Percentiles rank a stretch among this genome's conserved stretches.
phyloP scores from a whole-genome alignment of 1,284 basidiomycete genomes.

The Leccinum ambiguum region DNA sequence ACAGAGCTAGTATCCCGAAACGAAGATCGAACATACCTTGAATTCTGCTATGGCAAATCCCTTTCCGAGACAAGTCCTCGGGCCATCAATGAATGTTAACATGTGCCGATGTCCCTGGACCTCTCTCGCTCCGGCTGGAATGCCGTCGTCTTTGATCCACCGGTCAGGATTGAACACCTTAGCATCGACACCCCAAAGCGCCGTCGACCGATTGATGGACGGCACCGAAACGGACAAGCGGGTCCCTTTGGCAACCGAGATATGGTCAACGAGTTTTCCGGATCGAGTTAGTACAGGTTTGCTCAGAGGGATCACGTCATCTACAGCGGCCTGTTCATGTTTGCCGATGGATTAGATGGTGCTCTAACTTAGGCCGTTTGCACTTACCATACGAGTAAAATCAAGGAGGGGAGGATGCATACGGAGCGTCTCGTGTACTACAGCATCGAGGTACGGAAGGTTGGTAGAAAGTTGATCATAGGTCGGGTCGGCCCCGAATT shows the following conservation, averaged over 20 bases:
- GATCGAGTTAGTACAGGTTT: conserved; percentile 38
- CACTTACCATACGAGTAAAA: conserved; percentile 41
- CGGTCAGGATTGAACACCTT: conserved; percentile 41
- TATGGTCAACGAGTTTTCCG: conserved; percentile 39
- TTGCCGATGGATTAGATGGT: background rate
- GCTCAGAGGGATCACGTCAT: conserved; percentile 54
- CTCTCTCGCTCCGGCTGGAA: conserved; percentile 21
- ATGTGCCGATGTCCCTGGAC: conserved; percentile 31
- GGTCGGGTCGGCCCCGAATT: conserved; percentile 23
- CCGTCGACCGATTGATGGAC: conserved; percentile 46
- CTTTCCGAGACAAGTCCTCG: conserved; percentile 33
- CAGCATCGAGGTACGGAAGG: conserved; percentile 32
- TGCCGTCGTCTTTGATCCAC: conserved; percentile 34
- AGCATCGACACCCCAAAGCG: conserved; percentile 46
- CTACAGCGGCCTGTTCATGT: conserved; percentile 40
- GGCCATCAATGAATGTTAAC: conserved; percentile 33
- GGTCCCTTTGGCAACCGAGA: conserved; percentile 48
- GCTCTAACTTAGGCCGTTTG: fast-evolving
- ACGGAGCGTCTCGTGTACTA: conserved; percentile 29
- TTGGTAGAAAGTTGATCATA: conserved; percentile 27
- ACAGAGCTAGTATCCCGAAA: background rate
- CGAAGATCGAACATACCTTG: conserved; percentile 21
- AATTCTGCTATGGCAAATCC: conserved; percentile 32
- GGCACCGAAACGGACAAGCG: conserved; percentile 40
- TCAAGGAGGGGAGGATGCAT: conserved; percentile 29